Evolutionary conservation across 2,329 filamentous ascomycete genomes (phyloP), one percentile per base, ranked within the genome.

Genomic region (Claviceps africana): DNA sequence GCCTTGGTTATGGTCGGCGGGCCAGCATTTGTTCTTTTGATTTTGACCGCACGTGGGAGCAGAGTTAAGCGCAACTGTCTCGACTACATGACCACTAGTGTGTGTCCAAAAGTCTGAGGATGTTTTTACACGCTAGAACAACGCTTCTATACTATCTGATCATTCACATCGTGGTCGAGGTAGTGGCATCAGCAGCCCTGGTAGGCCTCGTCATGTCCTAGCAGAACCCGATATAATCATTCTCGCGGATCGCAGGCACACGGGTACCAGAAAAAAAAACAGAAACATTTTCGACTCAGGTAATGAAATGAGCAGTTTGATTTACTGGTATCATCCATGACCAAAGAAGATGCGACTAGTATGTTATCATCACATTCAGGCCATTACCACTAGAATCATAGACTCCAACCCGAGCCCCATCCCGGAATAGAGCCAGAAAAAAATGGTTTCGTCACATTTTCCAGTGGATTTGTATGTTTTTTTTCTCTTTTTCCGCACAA

Each of bases 401-500:
- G 43, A 51, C 44, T 48, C 48, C 48, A 25, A 25, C 25, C 25
- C 25, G 13, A 37, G 48, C 19, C 37, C 35, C 31, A 21, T 45
- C 42, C 30, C 15, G 43, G 37, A 21, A 30, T 9, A 44, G 50
- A 39, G 37, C 40, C 44, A 33, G 37, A 28, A 33, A 21, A 54
- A 50, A 22, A 57, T 7, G 57, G 57, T 60, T 65, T 61, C 54
- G 61, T 66, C 66, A 68, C 64, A 64, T 64, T 64, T 62, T 60
- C 28, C 30, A 15, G 43, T 54, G 22, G 25, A 50, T 53, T 31
- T 48, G 17, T 19, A 15, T 33, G n/a, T 19, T 35, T 17, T 28
- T 61, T 58, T 65, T 58, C 58, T 59, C 65, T 63, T 58, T 67
- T 65, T 66, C 63, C 64, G 62, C 63, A 57, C 67, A 61, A 67